Percentiles rank a stretch among this genome's conserved stretches.
Conservation (phyloP, 345 rosid species). For the Hypericum androsaemum region DNA sequence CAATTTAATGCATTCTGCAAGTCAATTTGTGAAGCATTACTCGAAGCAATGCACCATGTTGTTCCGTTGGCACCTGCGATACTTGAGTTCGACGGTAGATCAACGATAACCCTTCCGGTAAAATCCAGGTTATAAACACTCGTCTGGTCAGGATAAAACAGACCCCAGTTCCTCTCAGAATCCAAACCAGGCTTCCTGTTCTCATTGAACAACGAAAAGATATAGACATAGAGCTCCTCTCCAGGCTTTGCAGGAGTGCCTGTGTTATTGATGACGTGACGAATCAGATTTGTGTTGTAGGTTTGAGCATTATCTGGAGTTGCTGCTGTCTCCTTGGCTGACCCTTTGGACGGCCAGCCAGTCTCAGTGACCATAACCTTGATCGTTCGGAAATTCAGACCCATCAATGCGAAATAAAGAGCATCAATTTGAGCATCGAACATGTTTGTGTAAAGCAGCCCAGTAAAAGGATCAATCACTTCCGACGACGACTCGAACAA, state of each 20-base stretch:
- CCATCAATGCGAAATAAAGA: conserved; percentile 58
- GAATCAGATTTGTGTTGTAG: conserved; percentile 61
- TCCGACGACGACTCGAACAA: conserved; percentile 68
- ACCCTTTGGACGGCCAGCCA: conserved; percentile 88
- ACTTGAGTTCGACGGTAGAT: conserved; percentile 27
- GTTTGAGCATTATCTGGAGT: conserved; percentile 82
- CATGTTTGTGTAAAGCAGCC: conserved; percentile 85
- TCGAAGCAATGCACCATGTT: conserved; percentile 85
- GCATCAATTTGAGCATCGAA: conserved; percentile 98
- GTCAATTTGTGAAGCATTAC: conserved; percentile 53
- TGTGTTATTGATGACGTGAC: conserved; percentile 52
- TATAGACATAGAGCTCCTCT: conserved; percentile 51
- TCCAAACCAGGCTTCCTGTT: conserved; percentile 68
- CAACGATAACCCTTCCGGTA: conserved; percentile 47
- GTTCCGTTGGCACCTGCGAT: conserved; percentile 41
- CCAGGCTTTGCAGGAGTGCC: conserved; percentile 90
- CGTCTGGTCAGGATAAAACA: conserved; percentile 76
- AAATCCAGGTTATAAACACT: conserved; percentile 78
- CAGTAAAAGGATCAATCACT: conserved; percentile 79
- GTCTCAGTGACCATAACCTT: conserved; percentile 88
- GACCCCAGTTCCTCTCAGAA: conserved; percentile 91
- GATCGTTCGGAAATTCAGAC: conserved; percentile 70
- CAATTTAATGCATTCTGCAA: conserved; percentile 73
- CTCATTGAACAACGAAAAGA: conserved; percentile 86
- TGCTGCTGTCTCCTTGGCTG: conserved; percentile 74